Percentiles rank a stretch among this genome's conserved stretches.
Conservation (phyloP, 345 rosid species). For the Hypericum androsaemum region DNA sequence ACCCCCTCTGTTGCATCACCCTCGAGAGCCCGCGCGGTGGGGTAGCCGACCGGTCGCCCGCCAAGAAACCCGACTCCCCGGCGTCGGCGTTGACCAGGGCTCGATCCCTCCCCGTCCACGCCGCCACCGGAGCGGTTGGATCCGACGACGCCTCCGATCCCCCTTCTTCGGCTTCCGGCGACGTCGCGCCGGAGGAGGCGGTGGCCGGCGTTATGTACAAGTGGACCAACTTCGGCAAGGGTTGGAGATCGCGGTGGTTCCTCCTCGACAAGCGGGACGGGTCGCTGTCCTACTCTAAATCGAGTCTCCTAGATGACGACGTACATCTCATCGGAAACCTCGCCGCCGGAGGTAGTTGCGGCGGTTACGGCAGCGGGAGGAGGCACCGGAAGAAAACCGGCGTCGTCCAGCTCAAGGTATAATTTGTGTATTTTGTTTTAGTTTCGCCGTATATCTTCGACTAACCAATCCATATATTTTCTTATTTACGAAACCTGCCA, state of each 20-base stretch:
- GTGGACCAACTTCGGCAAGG: conserved; percentile 98
- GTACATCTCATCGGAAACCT: conserved; percentile 72
- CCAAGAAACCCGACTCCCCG: not conserved
- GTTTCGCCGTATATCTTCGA: not conserved
- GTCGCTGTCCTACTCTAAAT: conserved; percentile 71
- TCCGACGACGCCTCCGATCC: conserved; percentile 30
- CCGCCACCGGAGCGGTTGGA: conserved; percentile 36
- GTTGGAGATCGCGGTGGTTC: conserved; percentile 99
- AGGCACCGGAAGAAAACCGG: conserved; percentile 40
- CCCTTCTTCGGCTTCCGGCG: conserved; percentile 13
- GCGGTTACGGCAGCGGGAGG: conserved; percentile 48
- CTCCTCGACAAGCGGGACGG: conserved; percentile 48
- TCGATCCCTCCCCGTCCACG: conserved; percentile 53
- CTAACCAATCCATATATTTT: too few relatives aligned
- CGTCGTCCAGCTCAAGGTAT: conserved; percentile 89
- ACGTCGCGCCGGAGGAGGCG: conserved; percentile 60
- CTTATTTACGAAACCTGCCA: too few relatives aligned
- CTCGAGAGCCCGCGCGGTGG: conserved; percentile 48
- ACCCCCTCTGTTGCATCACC: conserved; percentile 87
- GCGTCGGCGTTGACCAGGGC: conserved; percentile 35
- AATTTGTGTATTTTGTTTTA: too few relatives aligned
- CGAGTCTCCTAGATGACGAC: conserved; percentile 47
- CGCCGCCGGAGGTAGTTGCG: conserved; percentile 38
- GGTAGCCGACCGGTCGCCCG: conserved; percentile 54
- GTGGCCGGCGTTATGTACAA: conserved; percentile 80